Evolutionary conservation across 805 yeast species (phyloP).

Genomic region (Lipomyces sp.): DNA sequence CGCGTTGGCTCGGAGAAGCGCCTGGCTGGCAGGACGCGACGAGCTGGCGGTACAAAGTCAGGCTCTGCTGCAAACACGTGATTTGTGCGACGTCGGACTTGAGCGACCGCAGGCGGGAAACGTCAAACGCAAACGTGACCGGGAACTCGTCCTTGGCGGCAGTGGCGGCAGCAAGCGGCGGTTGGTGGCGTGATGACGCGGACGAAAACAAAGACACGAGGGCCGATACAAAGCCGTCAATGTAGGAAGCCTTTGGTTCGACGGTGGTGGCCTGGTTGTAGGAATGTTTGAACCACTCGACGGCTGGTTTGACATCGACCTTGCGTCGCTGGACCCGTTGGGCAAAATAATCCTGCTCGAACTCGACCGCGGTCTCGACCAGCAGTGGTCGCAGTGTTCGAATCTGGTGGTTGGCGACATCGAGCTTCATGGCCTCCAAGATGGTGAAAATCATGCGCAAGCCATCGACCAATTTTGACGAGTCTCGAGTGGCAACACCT

Average conservation of each 20-base stretch:
- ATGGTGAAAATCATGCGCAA: constrained; percentile 77
- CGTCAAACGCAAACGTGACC: constrained; percentile 80
- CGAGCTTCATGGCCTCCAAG: constrained; percentile 91
- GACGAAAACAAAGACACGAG: constrained; percentile 37
- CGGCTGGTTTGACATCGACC: constrained; percentile 62
- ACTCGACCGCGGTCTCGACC: constrained; percentile 83
- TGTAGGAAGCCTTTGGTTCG: constrained; percentile 10
- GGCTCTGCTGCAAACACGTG: constrained; percentile 76
- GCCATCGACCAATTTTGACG: constrained; percentile 66
- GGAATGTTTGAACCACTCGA: constrained; percentile 65
- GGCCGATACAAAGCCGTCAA: constrained; percentile 28
- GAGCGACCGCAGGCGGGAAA: constrained; percentile 72
- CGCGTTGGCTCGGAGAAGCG: constrained; percentile 15
- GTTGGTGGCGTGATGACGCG: constrained; percentile 38
- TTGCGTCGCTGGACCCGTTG: constrained; percentile 52
- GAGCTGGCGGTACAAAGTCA: constrained; percentile 73
- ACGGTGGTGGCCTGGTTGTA: constrained; percentile 29
- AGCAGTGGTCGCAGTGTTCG: constrained; percentile 81
- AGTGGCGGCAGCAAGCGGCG: constrained; percentile 60
- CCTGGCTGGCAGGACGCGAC: constrained; percentile 39
- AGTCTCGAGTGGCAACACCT: constrained; percentile 22
- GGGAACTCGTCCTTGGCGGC: constrained; percentile 75
- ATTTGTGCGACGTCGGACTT: constrained; percentile 86
- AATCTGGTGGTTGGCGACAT: constrained; percentile 93
- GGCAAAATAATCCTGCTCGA: constrained; percentile 81